These are phyloP conservation scores for Penicillium fuscoglaucum DNA, from an alignment of 2,329 filamentous ascomycete species.

Conservation along the genomic window DNA sequence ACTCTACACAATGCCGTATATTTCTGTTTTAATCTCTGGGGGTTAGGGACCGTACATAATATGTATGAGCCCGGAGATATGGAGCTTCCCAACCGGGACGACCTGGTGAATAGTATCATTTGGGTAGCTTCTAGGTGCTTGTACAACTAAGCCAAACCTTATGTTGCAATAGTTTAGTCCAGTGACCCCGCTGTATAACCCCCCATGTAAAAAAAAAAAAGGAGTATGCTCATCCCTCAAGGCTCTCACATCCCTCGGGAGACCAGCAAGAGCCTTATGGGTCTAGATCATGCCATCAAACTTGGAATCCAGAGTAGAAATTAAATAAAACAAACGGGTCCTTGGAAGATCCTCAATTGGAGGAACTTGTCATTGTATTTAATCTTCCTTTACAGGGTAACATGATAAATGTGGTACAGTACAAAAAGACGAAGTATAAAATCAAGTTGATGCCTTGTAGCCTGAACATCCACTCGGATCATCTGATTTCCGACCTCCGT, in stretches of 20 bases:
- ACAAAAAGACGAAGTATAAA: not conserved
- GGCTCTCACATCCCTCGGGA: not conserved
- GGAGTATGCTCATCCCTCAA: not conserved
- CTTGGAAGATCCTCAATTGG: not conserved
- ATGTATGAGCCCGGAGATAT: not conserved
- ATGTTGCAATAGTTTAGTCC: not conserved
- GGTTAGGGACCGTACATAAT: too few species aligned
- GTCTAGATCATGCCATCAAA: not conserved
- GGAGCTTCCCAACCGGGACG: too few species aligned
- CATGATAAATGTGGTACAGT: not conserved
- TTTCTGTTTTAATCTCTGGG: not conserved
- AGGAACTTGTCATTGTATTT: not conserved
- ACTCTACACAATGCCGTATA: not conserved
- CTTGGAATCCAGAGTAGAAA: not conserved
- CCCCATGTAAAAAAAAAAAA: too few species aligned
- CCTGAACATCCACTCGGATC: constrained; percentile 17
- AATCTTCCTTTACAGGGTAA: not conserved
- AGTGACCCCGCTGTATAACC: not conserved
- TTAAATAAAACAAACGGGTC: too few species aligned
- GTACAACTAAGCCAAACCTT: not conserved
- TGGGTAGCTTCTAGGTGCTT: not conserved
- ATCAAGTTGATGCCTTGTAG: constrained; percentile 14
- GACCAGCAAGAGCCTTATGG: too few species aligned
- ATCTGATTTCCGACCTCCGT: constrained; percentile 16
- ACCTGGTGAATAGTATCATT: not conserved